phyloP scores from a whole-genome alignment of 2,329 filamentous ascomycete genomes.

The Pseudophaeomoniella oleicola region DNA sequence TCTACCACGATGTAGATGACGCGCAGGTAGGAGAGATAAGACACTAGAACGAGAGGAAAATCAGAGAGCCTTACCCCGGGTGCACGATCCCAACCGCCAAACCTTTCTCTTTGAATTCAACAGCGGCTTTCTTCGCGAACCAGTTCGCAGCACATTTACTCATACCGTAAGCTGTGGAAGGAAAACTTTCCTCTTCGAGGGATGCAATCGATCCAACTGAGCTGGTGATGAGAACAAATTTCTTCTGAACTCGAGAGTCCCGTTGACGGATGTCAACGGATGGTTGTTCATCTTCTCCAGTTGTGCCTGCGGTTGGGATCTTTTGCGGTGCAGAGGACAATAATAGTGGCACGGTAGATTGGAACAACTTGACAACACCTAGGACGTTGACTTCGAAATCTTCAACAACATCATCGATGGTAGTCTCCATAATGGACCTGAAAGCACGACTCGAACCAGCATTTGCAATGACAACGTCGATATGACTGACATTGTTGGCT shows the following conservation, averaged over 20 bases:
- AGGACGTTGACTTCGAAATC: neutral
- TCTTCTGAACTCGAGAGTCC: neutral
- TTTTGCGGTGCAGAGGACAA: no score
- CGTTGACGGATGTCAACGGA: neutral
- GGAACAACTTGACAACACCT: neutral
- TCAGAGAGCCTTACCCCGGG: neutral
- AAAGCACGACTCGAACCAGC: neutral
- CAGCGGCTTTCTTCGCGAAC: neutral
- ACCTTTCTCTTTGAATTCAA: neutral
- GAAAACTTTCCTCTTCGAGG: neutral
- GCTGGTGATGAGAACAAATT: neutral
- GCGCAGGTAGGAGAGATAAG: no score
- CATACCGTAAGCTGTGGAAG: neutral
- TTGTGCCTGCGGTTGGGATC: neutral
- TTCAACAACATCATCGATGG: neutral
- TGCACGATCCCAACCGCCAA: neutral
- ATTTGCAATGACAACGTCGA: neutral
- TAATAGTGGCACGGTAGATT: neutral
- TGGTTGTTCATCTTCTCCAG: neutral
- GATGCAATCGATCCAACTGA: neutral
- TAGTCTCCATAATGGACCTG: neutral
- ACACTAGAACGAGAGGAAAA: no score
- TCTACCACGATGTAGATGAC: no score
- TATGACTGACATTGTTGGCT: no score
- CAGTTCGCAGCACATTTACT: neutral